Base-by-base conservation (phyloP, 2,329 filamentous ascomycete species). In the Colletotrichum sidae region DNA sequence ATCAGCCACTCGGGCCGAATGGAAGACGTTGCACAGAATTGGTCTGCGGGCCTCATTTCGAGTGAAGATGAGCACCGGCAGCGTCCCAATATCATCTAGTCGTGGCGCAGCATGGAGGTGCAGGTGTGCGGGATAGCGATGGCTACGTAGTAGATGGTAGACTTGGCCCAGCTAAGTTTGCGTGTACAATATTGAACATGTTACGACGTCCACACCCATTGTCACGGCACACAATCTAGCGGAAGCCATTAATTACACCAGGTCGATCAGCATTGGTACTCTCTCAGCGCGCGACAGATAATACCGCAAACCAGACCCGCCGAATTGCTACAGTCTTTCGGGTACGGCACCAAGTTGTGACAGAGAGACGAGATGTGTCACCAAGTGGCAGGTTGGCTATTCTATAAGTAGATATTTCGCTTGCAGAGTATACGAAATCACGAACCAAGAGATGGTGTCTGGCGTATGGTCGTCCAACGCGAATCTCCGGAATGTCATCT, bases 401-500 rank as follows among this genome's bases (percentile, higher is more conserved):
- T 25, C 25, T 25, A 25, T 25, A 25, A 5, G 25, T 25, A 25
- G 25, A 25, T 5, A 25, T 25, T 25, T 25, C 25, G 25, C 25
- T 25, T 25, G 25, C 25, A 25, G 25, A 10, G n/a, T 15, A 33
- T 46, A 65, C 51, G 39, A 60, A 60, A 46, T 37, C n/a, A 38
- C 25, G 52, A 58, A 58, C 59, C 50, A 45, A 33, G 35, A 33
- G 15, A 61, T 45, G 45, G 45, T 44, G 37, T 25, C 12, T 51
- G 39, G 55, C n/a, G 42, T 47, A 37, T 51, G 45, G 46, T 33
- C 15, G 54, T 52, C 58, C 58, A 55, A 25, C 62, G 17, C 51
- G 25, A 65, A 65, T 62, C 39, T 62, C 58, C 52, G 62, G 25
- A 39, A 42, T 38, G 35, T 65, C 52, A 65, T 65, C 58, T 62